A percentile compares a stretch with the other conserved stretches of the same genome.
These are phyloP conservation scores for Cercospora berteroae DNA, from an alignment of 2,329 filamentous ascomycete species.

Conservation along the genomic window DNA sequence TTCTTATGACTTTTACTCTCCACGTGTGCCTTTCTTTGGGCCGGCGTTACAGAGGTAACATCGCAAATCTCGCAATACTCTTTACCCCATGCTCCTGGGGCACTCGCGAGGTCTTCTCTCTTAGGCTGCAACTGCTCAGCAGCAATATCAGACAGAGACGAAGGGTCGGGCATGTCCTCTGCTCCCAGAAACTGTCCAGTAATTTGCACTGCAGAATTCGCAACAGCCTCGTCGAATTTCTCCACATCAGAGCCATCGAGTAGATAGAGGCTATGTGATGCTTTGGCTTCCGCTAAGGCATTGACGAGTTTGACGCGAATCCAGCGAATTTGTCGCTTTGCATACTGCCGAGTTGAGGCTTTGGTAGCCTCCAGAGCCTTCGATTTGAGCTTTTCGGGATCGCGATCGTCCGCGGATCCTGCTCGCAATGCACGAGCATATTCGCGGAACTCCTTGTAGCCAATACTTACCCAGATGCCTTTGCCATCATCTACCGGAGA, in stretches of 20 bases:
- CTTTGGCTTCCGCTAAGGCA: constrained; percentile 56
- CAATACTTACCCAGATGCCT: constrained; percentile 96
- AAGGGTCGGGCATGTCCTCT: constrained; percentile 53
- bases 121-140: constrained; percentile 58
- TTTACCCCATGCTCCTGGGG: constrained; percentile 49
- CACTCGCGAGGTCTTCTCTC: constrained; percentile 47
- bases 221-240: constrained; percentile 63
- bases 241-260: constrained; percentile 73
- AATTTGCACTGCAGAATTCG: constrained; percentile 62
- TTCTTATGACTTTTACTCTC: constrained; percentile 55
- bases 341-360: constrained; percentile 81
- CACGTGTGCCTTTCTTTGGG: constrained; percentile 59
- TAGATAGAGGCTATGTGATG: constrained; percentile 65
- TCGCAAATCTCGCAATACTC: constrained; percentile 70
- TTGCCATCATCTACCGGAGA: constrained; percentile 65
- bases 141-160: constrained; percentile 56
- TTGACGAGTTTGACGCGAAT: constrained; percentile 79
- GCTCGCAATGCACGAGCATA: constrained; percentile 54
- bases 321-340: constrained; percentile 80
- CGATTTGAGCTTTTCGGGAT: constrained; percentile 56
- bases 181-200: constrained; percentile 62
- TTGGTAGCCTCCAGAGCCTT: constrained; percentile 73
- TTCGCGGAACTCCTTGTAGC: constrained; percentile 83
- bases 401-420: constrained; percentile 24
- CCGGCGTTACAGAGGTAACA: constrained; percentile 54